Base-by-base conservation (phyloP, 192 early-diverging fungal species). In the Coemansia sp. region DNA sequence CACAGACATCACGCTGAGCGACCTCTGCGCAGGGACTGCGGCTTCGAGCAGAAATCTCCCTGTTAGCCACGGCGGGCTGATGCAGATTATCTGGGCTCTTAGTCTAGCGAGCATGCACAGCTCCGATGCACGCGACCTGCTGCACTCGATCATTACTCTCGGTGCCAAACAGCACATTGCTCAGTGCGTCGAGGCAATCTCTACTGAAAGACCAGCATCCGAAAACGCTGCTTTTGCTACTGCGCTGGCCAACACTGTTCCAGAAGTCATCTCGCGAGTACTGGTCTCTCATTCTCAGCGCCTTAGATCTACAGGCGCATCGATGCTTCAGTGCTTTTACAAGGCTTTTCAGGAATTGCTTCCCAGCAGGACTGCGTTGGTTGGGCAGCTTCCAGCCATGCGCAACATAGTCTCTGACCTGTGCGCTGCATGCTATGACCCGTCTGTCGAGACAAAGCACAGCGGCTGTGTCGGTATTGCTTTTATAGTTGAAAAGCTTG, bases 381-480 rank as follows among this genome's bases (percentile, higher is more conserved):
- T 81, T 12, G 78, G 78, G 11, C 78, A 81, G 42, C 64, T 81
- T 0, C 78, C 78, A 1, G 73, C 78, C 3, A 76, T 81, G 66
- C 73, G 73, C 17, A 63, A 60, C 30, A 75, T 98, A 40, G 93
- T 96, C 31, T 87, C 87, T 3, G 85, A 92, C 52, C 93, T 98
- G 74, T 93, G 91, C 51, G 93, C 92, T 0, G 91, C 87, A 40
- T 99, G 97, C 72, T 99, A 96, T 73, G 88, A 91, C 63, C 89
- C 91, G 32, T 90, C 93, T 49, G 90, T 91, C 85, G 91, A 86
- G 65, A 86, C 88, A 20, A 94, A 96, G 79, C 89, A 88, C 50
- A 94, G 95, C 22, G 97, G 96, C 3, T 95, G 94, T 72, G 75
- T 83, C 32, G 96, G 97, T 0, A 95, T 99, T 45, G 87, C 88